These are phyloP conservation scores for Kalmanozyma brasiliensis DNA, from an alignment of 1,284 basidiomycete genomes.

Conservation along the genomic window DNA sequence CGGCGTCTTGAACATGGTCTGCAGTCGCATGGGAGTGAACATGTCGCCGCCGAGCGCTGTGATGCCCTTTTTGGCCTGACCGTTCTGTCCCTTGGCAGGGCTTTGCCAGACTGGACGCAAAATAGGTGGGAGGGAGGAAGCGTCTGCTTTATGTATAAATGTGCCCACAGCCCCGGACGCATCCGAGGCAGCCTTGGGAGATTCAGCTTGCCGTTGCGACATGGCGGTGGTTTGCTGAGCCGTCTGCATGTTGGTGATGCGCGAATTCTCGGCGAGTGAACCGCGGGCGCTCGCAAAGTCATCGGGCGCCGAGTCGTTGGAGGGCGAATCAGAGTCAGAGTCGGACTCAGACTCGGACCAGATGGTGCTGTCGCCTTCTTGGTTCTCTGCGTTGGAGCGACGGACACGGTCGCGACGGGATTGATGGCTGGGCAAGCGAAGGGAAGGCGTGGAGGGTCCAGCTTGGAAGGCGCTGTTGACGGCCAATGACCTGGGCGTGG, in stretches of 20 bases:
- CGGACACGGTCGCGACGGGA: constrained; percentile 16
- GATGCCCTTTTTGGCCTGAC: constrained; percentile 24
- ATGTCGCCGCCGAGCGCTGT: constrained; percentile 61
- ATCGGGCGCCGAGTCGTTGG: constrained; percentile 27
- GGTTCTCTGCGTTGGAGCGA: constrained; percentile 17
- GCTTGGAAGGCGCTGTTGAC: constrained; percentile 13
- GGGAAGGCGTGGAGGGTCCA: constrained; percentile 42
- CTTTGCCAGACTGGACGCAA: constrained; percentile 61
- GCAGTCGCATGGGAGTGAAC: constrained; percentile 62
- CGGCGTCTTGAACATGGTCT: constrained; percentile 63
- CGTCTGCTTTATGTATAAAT: constrained; percentile 62
- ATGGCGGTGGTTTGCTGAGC: constrained; percentile 18
- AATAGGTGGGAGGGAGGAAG: constrained; percentile 57
- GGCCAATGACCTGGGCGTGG: constrained; percentile 7
- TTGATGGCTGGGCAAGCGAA: constrained; percentile 40
- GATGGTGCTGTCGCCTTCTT: constrained; percentile 39
- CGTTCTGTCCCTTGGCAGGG: constrained; percentile 35
- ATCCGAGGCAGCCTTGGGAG: constrained; percentile 20
- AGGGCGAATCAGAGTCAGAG: constrained; percentile 20
- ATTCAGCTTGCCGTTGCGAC: constrained; percentile 13
- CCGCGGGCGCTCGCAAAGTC: constrained; percentile 47
- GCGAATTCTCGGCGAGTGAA: constrained; percentile 35
- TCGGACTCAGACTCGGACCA: constrained; percentile 43
- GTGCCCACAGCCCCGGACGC: constrained; percentile 47
- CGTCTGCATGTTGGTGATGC: constrained; percentile 36